Evolutionary conservation across 257 asterid species (phyloP), one percentile per base, ranked within the genome.

Genomic region (Solanum neorickii): DNA sequence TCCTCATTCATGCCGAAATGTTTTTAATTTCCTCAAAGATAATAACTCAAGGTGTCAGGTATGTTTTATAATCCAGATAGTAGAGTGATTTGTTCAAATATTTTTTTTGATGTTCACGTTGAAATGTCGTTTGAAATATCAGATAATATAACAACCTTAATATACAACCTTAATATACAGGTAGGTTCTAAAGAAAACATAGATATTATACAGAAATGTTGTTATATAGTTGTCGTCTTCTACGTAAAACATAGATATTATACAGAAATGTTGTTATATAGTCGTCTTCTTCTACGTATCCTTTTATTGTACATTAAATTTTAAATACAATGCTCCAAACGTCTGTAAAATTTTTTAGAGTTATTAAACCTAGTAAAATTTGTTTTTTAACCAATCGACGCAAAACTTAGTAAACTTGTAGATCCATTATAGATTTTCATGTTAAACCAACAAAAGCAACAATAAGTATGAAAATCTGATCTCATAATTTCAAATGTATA

Each of bases 1-100:
- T 89, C 98, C 96, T 37, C 44, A 89, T 85, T 70, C 91, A 0
- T 86, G 46, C 9, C 91, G 94, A 83, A 25, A 41, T 59, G 86
- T 95, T 82, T 93, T 94, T 35, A 56, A 90, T 82, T 93, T 94
- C 91, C 90, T 95, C 85, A 90, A 69, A 88, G 96, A 94, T 87
- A 93, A 92, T 42, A 89, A 90, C 16, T 85, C 60, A 49, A 49
- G 23, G 23, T 2, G 60, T 49, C 60, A 49, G 60, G 60, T 15
- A 16, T 16, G 9, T 15, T 49, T 49, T 14, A 49, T 15, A 15
- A 49, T 15, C 23, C 5, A 6, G 9, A 49, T 15, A 49, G 23
- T 49, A 3, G 16, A 15, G 1, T 49, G 60, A 16, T 49, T 49
- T 49, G 60, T 49, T 49, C 21, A 15, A 15, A 49, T 60, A 8